Base-by-base conservation (phyloP, 768 basidiomycete species). In the Boletus rubescentipes region DNA sequence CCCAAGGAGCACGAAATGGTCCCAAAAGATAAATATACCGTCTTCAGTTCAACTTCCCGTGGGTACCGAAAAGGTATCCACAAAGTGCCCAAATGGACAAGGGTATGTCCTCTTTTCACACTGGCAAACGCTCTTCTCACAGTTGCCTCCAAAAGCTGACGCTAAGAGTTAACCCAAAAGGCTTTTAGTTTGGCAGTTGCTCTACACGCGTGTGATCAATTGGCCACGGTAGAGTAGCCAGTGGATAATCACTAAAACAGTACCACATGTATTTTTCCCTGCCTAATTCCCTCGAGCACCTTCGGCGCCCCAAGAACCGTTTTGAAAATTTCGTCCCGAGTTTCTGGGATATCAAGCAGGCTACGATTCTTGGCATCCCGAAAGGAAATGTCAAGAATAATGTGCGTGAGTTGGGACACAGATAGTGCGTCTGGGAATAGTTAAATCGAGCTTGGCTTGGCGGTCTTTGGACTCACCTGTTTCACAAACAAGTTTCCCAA, bases 31-130 rank as follows among this genome's bases (percentile, higher is more conserved):
- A 99, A 99, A 72, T 99, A 98, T 75, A 97, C 95, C 4, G 83
- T 89, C 18, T 98, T 94, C 73, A 83, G 81, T 36, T 77, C 82
- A 5, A 83, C 81, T 37, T 75, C 76, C 1, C 77, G 71, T 53
- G 89, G 91, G 7, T 99, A 96, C 72, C 77, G 96, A 40, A 98
- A 98, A 65, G 90, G 92, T 23, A 93, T 97, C 45, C 95, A 98
- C 75, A 95, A 95, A 66, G 90, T 96, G 26, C 95, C 95, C n/a
- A 96, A 97, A 67, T 98, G 88, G 84, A 97, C 95, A 46, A 80
- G 92, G 72, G 94, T 95, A 60, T 55, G 88, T 75, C 26, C 31
- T 5, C 23, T 21, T 20, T 34, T 40, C 51, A 31, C 32, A 10
- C 12, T 42, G 44, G 26, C 18, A 38, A 48, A 46, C 4, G 32